Conservation (phyloP, 2,329 filamentous ascomycete genomes). For the Microcera coccophila region DNA sequence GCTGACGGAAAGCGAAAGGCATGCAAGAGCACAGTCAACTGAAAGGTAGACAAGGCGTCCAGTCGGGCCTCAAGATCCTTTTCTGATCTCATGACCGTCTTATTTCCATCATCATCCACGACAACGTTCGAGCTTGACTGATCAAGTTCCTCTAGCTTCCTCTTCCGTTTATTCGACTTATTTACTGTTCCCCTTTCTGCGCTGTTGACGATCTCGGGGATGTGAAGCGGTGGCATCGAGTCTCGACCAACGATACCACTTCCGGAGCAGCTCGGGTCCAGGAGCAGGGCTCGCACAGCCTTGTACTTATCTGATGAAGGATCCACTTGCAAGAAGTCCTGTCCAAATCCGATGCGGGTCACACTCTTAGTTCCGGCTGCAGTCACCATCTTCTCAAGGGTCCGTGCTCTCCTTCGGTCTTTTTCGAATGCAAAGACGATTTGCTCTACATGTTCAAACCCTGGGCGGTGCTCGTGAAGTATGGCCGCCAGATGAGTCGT, state of each 20-base stretch:
- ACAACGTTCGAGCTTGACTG: constrained; percentile 35
- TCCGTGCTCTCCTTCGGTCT: constrained; percentile 66
- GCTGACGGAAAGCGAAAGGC: constrained; percentile 78
- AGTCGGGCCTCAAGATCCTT: constrained; percentile 62
- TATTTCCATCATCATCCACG: constrained; percentile 57
- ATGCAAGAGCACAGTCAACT: constrained; percentile 76
- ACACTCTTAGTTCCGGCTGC: constrained; percentile 65
- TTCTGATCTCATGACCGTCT: constrained; percentile 49
- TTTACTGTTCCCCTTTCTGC: constrained; percentile 10
- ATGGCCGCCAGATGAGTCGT: constrained; percentile 89
- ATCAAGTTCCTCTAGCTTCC: constrained; percentile 41
- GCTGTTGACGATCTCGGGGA: constrained; percentile 41
- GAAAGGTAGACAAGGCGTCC: constrained; percentile 71
- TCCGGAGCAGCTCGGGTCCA: constrained; percentile 94
- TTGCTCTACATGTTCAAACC: constrained; percentile 31
- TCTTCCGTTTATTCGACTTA: constrained; percentile 38
- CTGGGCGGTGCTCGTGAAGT: constrained; percentile 44
- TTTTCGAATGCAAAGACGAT: constrained; percentile 76
- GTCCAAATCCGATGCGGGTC: constrained; percentile 65
- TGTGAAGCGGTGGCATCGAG: constrained; percentile 64
- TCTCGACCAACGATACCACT: constrained; percentile 92
- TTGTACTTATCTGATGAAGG: constrained; percentile 58
- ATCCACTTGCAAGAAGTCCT: constrained; percentile 78
- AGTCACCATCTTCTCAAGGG: constrained; percentile 78
- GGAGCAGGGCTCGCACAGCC: constrained; percentile 73